Percentiles rank a stretch among this genome's conserved stretches.
Conservation (phyloP, 768 basidiomycete species). For the Mycena sanguinolenta region DNA sequence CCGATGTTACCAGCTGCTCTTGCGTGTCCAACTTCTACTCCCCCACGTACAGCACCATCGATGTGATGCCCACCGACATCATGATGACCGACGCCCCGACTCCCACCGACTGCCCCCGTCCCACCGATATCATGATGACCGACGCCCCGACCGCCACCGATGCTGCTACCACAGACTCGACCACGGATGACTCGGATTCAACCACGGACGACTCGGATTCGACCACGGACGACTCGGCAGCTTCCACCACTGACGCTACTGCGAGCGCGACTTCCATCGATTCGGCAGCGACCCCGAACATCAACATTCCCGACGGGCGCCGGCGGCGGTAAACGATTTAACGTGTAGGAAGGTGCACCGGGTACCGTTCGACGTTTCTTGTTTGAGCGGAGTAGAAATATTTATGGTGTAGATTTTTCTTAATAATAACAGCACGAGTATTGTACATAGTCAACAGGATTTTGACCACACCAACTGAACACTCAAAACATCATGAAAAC, state of each 20-base stretch:
- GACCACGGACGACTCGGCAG: background rate
- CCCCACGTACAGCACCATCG: background rate
- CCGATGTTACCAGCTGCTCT: conserved; percentile 57
- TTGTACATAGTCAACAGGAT: too few relatives aligned
- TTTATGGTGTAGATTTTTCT: conserved; percentile 1
- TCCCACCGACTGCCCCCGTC: conserved; percentile 18
- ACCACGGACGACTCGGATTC: conserved; percentile 15
- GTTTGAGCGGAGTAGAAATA: background rate
- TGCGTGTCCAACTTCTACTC: conserved; percentile 43
- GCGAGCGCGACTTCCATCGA: background rate
- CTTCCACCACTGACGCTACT: background rate
- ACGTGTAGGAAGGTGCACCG: background rate
- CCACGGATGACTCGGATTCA: conserved; percentile 25
- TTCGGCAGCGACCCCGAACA: conserved; percentile 36
- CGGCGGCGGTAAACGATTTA: background rate
- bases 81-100: conserved; percentile 11
- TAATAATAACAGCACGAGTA: background rate
- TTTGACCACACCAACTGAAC: too few relatives aligned
- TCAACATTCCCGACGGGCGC: conserved; percentile 47
- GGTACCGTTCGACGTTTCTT: background rate
- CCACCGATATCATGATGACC: background rate
- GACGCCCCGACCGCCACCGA: conserved; percentile 21
- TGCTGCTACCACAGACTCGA: conserved; percentile 20
- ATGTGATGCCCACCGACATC: background rate
- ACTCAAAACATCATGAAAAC: too few relatives aligned